phyloP scores from a whole-genome alignment of 2,329 filamentous ascomycete species.

The Colletotrichum tamarilloi region DNA sequence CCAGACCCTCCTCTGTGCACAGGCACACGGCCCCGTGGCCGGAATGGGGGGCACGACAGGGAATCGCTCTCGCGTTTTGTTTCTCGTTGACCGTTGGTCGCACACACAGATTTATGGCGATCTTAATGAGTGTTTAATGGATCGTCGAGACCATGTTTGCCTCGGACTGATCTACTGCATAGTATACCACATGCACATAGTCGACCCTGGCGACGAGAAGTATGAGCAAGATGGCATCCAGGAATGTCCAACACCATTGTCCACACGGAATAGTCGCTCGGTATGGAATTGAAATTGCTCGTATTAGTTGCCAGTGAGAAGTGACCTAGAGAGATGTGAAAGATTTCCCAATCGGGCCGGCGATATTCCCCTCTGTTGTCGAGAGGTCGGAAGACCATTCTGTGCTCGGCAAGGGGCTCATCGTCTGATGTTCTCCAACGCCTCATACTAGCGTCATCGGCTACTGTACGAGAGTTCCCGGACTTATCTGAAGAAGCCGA shows the following conservation, averaged over 20 bases:
- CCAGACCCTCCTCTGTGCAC: conserved; percentile 16
- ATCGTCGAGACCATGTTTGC: neutral
- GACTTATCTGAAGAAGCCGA: neutral
- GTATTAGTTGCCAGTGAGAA: neutral
- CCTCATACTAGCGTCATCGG: neutral
- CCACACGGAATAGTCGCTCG: too few species aligned
- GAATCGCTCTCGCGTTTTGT: neutral
- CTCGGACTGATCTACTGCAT: neutral
- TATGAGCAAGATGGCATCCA: neutral
- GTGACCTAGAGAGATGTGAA: neutral
- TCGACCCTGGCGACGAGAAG: neutral
- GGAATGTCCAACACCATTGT: neutral
- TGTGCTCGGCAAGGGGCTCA: conserved; percentile 3
- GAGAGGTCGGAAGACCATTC: neutral
- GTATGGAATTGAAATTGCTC: neutral
- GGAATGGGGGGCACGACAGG: neutral
- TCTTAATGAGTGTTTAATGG: neutral
- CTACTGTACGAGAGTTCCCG: neutral
- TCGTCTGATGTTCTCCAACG: conserved; percentile 13
- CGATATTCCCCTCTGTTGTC: neutral
- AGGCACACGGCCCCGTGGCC: neutral
- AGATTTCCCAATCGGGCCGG: neutral
- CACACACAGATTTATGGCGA: neutral
- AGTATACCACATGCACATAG: neutral
- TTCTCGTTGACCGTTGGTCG: neutral